Evolutionary conservation across 345 rosid genomes (phyloP), one percentile per base, ranked within the genome.

Genomic region (Adansonia digitata): DNA sequence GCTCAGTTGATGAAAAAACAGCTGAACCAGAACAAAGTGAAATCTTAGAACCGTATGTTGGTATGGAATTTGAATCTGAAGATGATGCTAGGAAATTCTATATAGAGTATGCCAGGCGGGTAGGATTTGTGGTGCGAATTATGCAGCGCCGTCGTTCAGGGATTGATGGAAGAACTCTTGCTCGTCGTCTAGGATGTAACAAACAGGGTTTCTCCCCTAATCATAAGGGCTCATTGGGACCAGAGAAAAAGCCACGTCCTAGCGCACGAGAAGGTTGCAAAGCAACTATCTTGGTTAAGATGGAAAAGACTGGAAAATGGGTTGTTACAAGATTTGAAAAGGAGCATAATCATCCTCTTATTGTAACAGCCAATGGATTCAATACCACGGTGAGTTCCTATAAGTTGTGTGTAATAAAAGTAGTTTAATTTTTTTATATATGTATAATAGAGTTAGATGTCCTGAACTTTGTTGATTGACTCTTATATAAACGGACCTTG

Each of bases 91-190:
- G 84, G 78, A 79, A 83, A 49, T 91, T 88, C 68, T 91, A 91
- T 43, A 69, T 69, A 4, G 91, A 86, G 35, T 91, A 91, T 83
- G 97, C 94, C 4, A 87, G 86, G 74, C 79, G 74, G 65, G 49
- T 84, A 46, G 97, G 97, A 73, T 91, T 89, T 77, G 86, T 87
- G 24, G 92, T 91, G 45, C 92, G 94, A 14, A 68, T 91, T 51
- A 89, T 89, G 94, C 97, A 91, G 78, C 89, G 97, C 5, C 94
- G 97, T 8, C 86, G 92, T 46, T 89, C 94, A 13, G 94, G 94
- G 71, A 84, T 86, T 72, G 94, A 91, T 70, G 92, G 91, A 46
- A 84, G 89, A 74, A 91, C 91, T 27, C 92, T 91, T 76, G 92
- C 97, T 62, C 94, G 94, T 62, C 85, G 97, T 71, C 86, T 91